Evolutionary conservation across 352 stramenopile genomes (phyloP), one percentile per base, ranked within the genome.

Genomic region (Halophytophthora batemanensis): DNA sequence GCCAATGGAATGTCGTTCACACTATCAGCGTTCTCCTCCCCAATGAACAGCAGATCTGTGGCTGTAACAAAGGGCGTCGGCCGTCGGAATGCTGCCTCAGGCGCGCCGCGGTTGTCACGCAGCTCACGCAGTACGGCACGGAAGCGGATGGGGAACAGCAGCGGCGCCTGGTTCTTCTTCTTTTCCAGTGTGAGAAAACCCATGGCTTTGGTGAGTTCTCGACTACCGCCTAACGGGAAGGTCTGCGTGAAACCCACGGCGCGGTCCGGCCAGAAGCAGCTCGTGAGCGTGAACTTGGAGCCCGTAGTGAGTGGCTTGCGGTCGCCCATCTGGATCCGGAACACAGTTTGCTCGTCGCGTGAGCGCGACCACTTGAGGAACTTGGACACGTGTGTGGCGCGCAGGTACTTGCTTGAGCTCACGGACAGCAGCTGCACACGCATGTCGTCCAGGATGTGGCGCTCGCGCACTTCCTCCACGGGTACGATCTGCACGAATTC

Each of bases 181-280:
- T 85, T 85, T 51, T 87, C 76, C n/a, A 87, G 50, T 13, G 76
- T 87, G 7, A 87, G 35, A 29, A 79, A 81, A 2, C 76, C 76
- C 47, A 85, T 78, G 2, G 76, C 73, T 36, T 82, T 83, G 15
- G 59, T 63, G 0, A 87, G 43, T 34, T 74, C 71, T 13, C 74
- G 63, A 17, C 66, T 64, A 1, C 71, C 73, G 10, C 76, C 76
- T 0, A 87, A 40, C 14, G 76, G 76, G 44, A 81, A 61, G 7
- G 59, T 73, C 59, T 84, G 76, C 7, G 68, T 82, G 53, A 87
- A 85, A 17, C 76, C 73, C 11, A 87, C 57, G 1, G 65, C 57
- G 12, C 64, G 64, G 23, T 75, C 71, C 0, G 70, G 56, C 73
- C 76, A 85, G 48, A 81, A 87, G 46, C 55, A 69, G 48, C 76